phyloP scores from a whole-genome alignment of 331 rosid species.

The Prunus yedoensis region DNA sequence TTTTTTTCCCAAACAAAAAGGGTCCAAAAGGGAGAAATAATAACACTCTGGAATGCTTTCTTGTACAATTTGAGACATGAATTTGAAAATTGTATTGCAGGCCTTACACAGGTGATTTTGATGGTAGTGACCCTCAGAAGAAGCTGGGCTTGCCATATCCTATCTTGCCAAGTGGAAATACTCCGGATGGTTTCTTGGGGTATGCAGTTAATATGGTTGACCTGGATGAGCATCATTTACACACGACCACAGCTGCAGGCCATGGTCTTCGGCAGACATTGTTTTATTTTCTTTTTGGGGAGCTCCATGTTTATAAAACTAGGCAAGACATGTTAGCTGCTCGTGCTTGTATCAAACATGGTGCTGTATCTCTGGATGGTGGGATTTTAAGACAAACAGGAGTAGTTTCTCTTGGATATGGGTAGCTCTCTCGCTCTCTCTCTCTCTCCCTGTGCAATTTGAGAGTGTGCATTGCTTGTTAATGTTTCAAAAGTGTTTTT shows the following conservation, averaged over 20 bases:
- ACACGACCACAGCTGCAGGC: slow-evolving; percentile 42
- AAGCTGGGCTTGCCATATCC: slow-evolving; percentile 58
- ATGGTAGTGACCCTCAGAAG: slow-evolving; percentile 43
- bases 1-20: neutral
- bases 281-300: slow-evolving; percentile 54
- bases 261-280: slow-evolving; percentile 71
- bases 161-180: slow-evolving; percentile 31
- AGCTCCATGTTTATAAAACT: slow-evolving; percentile 67
- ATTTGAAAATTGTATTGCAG: slow-evolving; percentile 33
- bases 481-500: neutral
- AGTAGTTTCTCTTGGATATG: slow-evolving; percentile 46
- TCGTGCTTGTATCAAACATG: slow-evolving; percentile 49
- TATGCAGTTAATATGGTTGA: slow-evolving; percentile 77
- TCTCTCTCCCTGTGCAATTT: neutral
- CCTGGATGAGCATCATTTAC: slow-evolving; percentile 40
- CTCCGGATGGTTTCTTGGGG: slow-evolving; percentile 63
- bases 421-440: slow-evolving; percentile 31
- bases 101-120: slow-evolving; percentile 39
- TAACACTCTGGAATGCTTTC: neutral
- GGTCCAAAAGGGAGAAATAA: neutral
- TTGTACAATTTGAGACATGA: neutral
- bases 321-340: slow-evolving; percentile 62
- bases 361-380: slow-evolving; percentile 76
- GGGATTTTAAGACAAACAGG: slow-evolving; percentile 61
- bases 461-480: neutral